Conservation (phyloP, 306 rosid genomes). For the Sophora flavescens region DNA sequence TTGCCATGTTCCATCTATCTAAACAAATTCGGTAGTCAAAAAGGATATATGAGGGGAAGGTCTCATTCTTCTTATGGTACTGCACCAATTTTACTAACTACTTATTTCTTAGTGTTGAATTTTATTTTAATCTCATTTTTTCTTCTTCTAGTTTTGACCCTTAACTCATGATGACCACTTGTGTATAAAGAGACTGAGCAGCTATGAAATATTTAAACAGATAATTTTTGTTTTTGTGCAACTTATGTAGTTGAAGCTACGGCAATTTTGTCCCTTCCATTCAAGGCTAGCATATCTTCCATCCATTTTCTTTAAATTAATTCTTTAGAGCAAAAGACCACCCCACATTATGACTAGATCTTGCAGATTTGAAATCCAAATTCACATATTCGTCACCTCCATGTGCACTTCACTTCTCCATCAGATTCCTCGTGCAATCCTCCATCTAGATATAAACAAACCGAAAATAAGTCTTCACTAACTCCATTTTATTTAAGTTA, state of each 20-base stretch:
- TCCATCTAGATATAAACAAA: constrained; percentile 43
- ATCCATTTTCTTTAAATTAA: constrained; percentile 43
- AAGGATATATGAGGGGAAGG: constrained; percentile 9
- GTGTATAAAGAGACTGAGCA: too few relatives aligned
- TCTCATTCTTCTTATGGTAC: constrained; percentile 3
- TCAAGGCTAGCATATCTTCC: constrained; percentile 46
- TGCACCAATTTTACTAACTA: constrained; percentile 31
- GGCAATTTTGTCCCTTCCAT: constrained; percentile 57
- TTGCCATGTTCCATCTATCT: constrained; percentile 35
- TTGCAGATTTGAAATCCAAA: constrained; percentile 41
- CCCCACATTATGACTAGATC: constrained; percentile 53
- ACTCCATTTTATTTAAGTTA: constrained; percentile 26
- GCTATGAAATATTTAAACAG: neutral
- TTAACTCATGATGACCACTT: constrained; percentile 32
- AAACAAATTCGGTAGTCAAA: constrained; percentile 8
- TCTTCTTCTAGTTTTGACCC: neutral
- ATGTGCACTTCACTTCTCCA: constrained; percentile 67
- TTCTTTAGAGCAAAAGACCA: constrained; percentile 48
- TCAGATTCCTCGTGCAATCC: constrained; percentile 47
- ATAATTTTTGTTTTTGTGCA: constrained; percentile 33
- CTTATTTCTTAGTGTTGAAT: neutral
- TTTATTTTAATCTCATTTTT: too few relatives aligned
- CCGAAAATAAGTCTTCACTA: constrained; percentile 37
- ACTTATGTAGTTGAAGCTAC: constrained; percentile 35
- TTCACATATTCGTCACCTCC: constrained; percentile 48